Conservation (phyloP, 331 rosid species). For the Prunus yedoensis region DNA sequence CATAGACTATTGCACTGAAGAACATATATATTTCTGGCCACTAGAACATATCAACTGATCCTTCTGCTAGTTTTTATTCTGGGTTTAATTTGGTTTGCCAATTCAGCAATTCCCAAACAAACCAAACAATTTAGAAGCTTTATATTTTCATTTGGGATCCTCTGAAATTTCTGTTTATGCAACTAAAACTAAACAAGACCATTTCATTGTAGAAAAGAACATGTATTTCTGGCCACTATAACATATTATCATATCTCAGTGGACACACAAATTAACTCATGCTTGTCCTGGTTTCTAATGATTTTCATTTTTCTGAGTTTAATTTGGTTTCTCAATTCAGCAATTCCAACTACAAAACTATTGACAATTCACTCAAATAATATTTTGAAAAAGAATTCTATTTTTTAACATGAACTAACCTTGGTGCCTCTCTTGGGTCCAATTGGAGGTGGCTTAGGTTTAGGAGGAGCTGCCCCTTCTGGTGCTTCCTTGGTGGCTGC, state of each 20-base stretch:
- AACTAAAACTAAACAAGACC: background rate
- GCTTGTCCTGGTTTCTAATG: background rate
- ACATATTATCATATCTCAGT: background rate
- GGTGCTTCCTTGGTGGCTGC: constrained; percentile 32
- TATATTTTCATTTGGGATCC: background rate
- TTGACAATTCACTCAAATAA: background rate
- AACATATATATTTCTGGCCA: background rate
- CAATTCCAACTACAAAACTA: background rate
- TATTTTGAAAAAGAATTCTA: background rate
- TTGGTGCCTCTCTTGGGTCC: constrained; percentile 90
- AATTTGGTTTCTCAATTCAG: background rate
- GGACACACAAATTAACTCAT: background rate
- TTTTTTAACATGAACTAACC: constrained; percentile 32
- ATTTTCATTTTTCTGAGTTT: background rate
- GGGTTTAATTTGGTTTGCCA: too few species aligned
- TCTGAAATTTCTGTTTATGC: background rate
- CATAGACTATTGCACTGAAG: background rate
- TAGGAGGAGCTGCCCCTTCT: constrained; percentile 38
- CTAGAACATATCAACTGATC: too few species aligned
- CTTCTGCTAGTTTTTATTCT: too few species aligned
- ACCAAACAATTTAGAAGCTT: background rate
- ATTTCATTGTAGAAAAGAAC: background rate
- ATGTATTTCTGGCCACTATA: background rate
- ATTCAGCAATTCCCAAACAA: too few species aligned
- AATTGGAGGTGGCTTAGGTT: constrained; percentile 85